Evolutionary conservation across 768 basidiomycete species (phyloP).

Genomic region (Leccinum aurantiacum): DNA sequence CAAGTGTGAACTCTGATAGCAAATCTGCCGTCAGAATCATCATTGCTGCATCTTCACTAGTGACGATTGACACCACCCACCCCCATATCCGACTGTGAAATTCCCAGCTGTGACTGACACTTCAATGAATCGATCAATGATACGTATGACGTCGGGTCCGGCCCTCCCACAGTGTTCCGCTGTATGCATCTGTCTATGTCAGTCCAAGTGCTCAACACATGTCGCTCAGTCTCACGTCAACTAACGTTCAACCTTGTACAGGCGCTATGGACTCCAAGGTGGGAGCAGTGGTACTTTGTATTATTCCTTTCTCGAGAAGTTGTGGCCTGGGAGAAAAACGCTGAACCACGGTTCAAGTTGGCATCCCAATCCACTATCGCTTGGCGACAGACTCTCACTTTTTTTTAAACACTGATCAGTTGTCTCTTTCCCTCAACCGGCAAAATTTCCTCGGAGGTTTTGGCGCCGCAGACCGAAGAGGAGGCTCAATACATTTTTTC

Average conservation of each 20-base stretch:
- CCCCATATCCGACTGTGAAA: conserved; percentile 2
- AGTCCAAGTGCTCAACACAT: not conserved
- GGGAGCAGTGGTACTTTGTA: not conserved
- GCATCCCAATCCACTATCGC: not conserved
- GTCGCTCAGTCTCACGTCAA: not conserved
- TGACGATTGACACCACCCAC: conserved; percentile 1
- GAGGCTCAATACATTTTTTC: not conserved
- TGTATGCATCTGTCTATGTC: not conserved
- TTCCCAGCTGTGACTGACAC: conserved; percentile 9
- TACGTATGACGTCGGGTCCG: not conserved
- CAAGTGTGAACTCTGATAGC: not conserved
- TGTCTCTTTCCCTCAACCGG: not conserved
- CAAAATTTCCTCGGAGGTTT: not conserved
- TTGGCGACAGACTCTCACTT: not conserved
- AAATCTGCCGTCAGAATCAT: conserved; percentile 2
- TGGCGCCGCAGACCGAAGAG: not conserved
- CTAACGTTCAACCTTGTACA: not conserved
- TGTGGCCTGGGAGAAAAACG: not conserved
- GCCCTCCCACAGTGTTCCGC: not conserved
- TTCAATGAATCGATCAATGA: not conserved
- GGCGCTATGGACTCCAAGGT: not conserved
- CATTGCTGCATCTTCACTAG: not conserved
- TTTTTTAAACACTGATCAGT: not conserved
- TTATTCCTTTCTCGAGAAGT: not conserved
- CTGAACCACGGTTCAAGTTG: not conserved